phyloP scores from a whole-genome alignment of 805 yeast species.

The Metschnikowia similis region DNA sequence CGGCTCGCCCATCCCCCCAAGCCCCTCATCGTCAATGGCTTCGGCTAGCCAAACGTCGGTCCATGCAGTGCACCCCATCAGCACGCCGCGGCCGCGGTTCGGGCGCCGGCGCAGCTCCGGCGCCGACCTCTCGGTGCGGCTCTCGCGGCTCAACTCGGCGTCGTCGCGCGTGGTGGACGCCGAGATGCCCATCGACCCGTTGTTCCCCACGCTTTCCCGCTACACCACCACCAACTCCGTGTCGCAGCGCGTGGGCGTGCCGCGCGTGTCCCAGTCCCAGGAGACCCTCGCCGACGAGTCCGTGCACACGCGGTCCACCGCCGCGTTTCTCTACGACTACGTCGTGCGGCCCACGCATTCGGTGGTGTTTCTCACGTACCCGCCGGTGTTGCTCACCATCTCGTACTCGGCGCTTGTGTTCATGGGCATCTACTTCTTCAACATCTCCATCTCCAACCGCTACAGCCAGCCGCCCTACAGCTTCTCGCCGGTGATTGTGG shows the following conservation, averaged over 20 bases:
- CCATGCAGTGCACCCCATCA: no score
- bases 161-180: constrained; percentile 16
- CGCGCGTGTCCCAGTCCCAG: background rate
- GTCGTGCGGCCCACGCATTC: constrained; percentile 59
- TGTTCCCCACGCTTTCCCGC: constrained; percentile 37
- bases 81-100: no score
- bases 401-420: constrained; percentile 68
- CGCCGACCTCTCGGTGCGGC: background rate
- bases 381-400: constrained; percentile 69
- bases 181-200: constrained; percentile 37
- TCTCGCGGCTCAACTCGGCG: background rate
- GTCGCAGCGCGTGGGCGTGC: background rate
- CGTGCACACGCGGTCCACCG: background rate
- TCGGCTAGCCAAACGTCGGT: no score
- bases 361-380: constrained; percentile 56
- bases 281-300: background rate
- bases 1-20: no score
- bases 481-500: constrained; percentile 61
- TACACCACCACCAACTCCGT: constrained; percentile 30
- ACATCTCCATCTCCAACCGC: constrained; percentile 63
- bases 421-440: constrained; percentile 65
- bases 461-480: constrained; percentile 66
- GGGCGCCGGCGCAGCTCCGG: background rate
- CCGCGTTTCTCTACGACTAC: constrained; percentile 39
- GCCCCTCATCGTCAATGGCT: no score